Evolutionary conservation across 1,284 basidiomycete species (phyloP), one percentile per base, ranked within the genome.

Genomic region (Apiotrichum porosum): DNA sequence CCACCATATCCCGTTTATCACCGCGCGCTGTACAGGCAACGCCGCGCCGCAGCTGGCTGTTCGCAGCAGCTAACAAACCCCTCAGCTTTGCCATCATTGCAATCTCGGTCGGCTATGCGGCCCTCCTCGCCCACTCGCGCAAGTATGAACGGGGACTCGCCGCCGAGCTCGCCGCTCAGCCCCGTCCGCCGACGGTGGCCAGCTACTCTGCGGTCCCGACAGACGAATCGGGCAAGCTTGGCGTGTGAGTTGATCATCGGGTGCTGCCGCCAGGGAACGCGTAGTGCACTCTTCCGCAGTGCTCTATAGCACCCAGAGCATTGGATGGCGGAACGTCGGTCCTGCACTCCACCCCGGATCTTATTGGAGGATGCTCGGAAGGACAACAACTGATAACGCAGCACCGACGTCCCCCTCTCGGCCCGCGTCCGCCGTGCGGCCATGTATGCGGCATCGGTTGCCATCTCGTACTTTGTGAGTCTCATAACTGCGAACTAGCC

Each of bases 381-480:
- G n/a, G n/a, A n/a, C n/a, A n/a, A n/a, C n/a, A n/a, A n/a, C n/a
- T n/a, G n/a, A n/a, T n/a, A n/a, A n/a, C n/a, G 6, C 35, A 68
- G 66, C 12, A 55, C 52, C 3, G 59, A 46, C 23, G 52, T 68
- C 9, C 54, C 60, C 1, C 10, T 50, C 13, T 38, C 42, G 10
- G 48, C 47, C 12, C 52, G 70, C 32, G 21, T 65, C 10, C 49
- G 51, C 2, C 53, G 70, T 32, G 72, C 69, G 0, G 59, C 44
- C 1, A 48, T 69, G 26, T 74, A 71, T 42, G 66, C 71, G 4
- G 19, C 61, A 4, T 61, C 65, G 1, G 66, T 72, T 4, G 66
- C 60, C 14, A 58, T 72, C 12, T 68, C 69, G 2, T 74, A 69
- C 61, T 72, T 68, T 52, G 72, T 71, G 49, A 51, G 71, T 63